Percentiles rank a stretch among this genome's conserved stretches.
phyloP scores from a whole-genome alignment of 768 basidiomycete species.

The Tephrocybe sp. region DNA sequence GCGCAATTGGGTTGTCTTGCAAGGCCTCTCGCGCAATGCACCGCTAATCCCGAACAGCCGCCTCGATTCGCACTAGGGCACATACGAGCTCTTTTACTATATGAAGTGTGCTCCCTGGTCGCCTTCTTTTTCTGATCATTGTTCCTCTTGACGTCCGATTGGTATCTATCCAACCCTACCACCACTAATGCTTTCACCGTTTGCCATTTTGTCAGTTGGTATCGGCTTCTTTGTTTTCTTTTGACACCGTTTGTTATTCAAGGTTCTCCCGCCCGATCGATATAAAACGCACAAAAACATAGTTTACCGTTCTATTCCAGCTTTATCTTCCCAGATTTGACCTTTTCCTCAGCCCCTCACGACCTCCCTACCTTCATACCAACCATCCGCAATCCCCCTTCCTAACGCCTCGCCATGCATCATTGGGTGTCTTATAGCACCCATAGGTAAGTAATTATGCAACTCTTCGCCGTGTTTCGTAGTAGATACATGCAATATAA shows the following conservation, averaged over 20 bases:
- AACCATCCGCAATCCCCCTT: conserved; percentile 21
- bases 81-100: conserved; percentile 22
- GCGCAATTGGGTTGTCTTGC: not conserved
- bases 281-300: conserved; percentile 55
- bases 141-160: conserved; percentile 16
- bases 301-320: conserved; percentile 30
- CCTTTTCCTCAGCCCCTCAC: conserved; percentile 17
- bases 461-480: conserved; percentile 22
- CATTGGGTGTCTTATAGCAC: conserved; percentile 20
- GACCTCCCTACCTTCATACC: conserved; percentile 13
- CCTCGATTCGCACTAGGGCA: conserved; percentile 20
- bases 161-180: conserved; percentile 15
- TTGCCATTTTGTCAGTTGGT: conserved; percentile 30
- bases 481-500: conserved; percentile 30
- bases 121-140: conserved; percentile 12
- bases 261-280: conserved; percentile 26
- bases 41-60: not conserved
- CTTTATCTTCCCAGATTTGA: conserved; percentile 33
- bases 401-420: conserved; percentile 15
- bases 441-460: conserved; percentile 51
- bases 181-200: conserved; percentile 19
- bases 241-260: conserved; percentile 25
- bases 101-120: conserved; percentile 14
- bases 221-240: conserved; percentile 36
- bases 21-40: not conserved